These are phyloP conservation scores for Chiua sp. DNA, from an alignment of 1,284 basidiomycete genomes.

Conservation along the genomic window DNA sequence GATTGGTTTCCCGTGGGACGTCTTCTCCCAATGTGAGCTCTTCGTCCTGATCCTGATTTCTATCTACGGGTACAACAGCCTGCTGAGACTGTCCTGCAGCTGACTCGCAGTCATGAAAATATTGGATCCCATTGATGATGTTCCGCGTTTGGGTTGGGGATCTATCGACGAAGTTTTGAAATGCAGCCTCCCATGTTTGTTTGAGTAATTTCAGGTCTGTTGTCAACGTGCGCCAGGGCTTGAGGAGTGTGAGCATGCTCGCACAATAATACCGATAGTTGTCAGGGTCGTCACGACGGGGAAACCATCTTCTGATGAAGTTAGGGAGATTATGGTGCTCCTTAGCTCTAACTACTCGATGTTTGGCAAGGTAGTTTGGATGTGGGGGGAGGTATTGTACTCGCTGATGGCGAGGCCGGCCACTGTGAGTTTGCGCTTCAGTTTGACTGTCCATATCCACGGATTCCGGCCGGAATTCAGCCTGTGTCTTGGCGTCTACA, in stretches of 20 bases:
- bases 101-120: not conserved
- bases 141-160: not conserved
- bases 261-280: not conserved
- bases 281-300: not conserved
- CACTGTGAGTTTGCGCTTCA: too few relatives aligned
- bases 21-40: not conserved
- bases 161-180: not conserved
- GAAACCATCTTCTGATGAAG: not conserved
- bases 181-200: not conserved
- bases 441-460: too few relatives aligned
- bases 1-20: too few relatives aligned
- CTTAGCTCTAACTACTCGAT: too few relatives aligned
- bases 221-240: not conserved
- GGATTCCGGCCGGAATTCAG: too few relatives aligned
- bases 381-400: too few relatives aligned
- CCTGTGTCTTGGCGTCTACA: too few relatives aligned
- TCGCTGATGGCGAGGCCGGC: too few relatives aligned
- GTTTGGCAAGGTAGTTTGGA: too few relatives aligned
- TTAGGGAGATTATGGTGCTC: too few relatives aligned
- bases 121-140: not conserved
- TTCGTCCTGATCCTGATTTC: not conserved
- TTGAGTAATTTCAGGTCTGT: not conserved
- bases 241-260: not conserved
- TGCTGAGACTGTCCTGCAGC: not conserved
- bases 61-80: too few relatives aligned